These are phyloP conservation scores for Canavalia ensiformis DNA, from an alignment of 306 rosid species.

Conservation along the genomic window DNA sequence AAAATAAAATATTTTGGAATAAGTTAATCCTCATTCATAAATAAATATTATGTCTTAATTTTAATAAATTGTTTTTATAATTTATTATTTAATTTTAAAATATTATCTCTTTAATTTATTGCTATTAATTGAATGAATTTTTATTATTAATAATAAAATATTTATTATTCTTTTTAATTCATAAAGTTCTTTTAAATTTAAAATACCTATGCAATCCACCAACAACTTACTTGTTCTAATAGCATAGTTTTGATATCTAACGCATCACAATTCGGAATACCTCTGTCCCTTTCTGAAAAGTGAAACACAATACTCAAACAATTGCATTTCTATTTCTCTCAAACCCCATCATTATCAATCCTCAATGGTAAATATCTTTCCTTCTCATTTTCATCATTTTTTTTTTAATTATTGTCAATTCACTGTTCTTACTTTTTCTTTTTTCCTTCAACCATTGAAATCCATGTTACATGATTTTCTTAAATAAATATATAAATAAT, in stretches of 20 bases:
- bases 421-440: background rate
- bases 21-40: too few species aligned
- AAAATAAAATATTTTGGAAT: too few species aligned
- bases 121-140: too few species aligned
- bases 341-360: constrained; percentile 2
- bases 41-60: too few species aligned
- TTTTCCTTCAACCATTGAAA: background rate
- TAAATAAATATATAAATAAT: background rate
- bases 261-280: constrained; percentile 12
- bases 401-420: background rate
- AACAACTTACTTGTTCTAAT: background rate
- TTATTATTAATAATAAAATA: too few species aligned
- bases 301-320: background rate
- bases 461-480: background rate
- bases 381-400: constrained; percentile 7
- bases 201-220: too few species aligned
- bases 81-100: too few species aligned
- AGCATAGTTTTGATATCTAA: constrained; percentile 10
- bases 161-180: too few species aligned
- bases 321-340: background rate
- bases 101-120: too few species aligned
- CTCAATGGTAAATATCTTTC: constrained; percentile 44
- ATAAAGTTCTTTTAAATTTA: too few species aligned
- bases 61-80: too few species aligned
- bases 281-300: background rate